Evolutionary conservation across 345 rosid species (phyloP), one percentile per base, ranked within the genome.

Genomic region (Arabidopsis suecica): DNA sequence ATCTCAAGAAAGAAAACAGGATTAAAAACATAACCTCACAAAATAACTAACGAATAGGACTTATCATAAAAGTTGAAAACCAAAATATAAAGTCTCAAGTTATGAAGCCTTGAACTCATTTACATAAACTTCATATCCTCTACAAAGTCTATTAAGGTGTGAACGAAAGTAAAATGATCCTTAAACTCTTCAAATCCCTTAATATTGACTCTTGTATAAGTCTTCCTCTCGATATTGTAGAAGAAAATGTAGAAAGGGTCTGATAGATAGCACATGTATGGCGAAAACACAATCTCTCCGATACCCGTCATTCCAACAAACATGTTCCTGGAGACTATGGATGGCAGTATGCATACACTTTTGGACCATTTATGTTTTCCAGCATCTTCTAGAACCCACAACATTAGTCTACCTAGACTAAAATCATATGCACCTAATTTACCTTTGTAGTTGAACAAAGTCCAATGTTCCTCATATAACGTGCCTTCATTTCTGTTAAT

Each of bases 361-460:
- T 41, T 55, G 63, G 32, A 55, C 73, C 73, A 68, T 68, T 9
- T 41, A 55, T 36, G 58, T 18, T 20, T 13, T 8, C 8, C 57
- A 34, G 14, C 36, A 66, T 66, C 60, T 66, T 66, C 54, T 28
- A 69, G 42, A 41, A 55, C 41, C 65, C 65, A 68, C 25, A 68
- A 25, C 25, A 23, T 23, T 23, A 23, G 25, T 23, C 25, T 23
- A 23, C 25, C 25, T 23, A 23, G 25, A 23, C 25, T 23, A 1
- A 23, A 23, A 23, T 23, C 25, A 23, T 23, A 23, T 23, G 13
- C 10, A 16, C 64, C 64, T 42, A 69, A 16, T 56, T 41, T 69
- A 69, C 44, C 73, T 56, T 56, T 56, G 73, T 11, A 30, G 34
- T 69, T 42, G 44, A 56, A 56, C 42, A 56, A 56, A 30, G 33